phyloP scores from a whole-genome alignment of 2,329 filamentous ascomycete genomes.

The Thermothelomyces thermophilus region DNA sequence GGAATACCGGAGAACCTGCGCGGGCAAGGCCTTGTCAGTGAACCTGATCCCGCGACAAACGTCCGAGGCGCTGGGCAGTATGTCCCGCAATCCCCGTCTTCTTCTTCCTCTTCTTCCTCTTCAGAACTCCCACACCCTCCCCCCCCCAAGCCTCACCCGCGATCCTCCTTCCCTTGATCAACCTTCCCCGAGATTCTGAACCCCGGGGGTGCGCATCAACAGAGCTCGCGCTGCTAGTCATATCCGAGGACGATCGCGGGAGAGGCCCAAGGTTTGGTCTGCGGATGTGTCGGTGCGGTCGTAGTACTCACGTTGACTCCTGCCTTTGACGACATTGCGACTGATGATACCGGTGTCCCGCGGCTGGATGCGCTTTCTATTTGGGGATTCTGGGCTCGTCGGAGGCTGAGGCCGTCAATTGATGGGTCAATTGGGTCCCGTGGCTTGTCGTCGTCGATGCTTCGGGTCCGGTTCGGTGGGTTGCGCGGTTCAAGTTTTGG shows the following conservation, averaged over 20 bases:
- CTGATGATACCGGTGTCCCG: constrained; percentile 7
- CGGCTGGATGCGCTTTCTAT: constrained; percentile 11
- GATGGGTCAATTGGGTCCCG: constrained; percentile 23
- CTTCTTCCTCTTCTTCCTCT: no score
- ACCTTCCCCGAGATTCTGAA: neutral
- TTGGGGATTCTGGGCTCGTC: constrained; percentile 13
- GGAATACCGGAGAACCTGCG: constrained; percentile 91
- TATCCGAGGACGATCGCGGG: neutral
- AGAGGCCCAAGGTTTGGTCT: neutral
- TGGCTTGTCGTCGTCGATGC: constrained; percentile 24
- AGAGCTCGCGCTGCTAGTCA: neutral
- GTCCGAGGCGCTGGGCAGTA: neutral
- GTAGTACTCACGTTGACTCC: constrained; percentile 30
- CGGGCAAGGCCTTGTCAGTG: constrained; percentile 1
- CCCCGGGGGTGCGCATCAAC: no score
- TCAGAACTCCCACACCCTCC: no score
- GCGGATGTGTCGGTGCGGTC: neutral
- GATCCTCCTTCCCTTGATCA: neutral
- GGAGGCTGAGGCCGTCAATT: constrained; percentile 20
- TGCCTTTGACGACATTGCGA: constrained; percentile 29
- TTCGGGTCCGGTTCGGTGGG: constrained; percentile 18
- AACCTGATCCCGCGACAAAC: neutral
- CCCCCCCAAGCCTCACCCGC: neutral
- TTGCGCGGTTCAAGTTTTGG: constrained; percentile 25
- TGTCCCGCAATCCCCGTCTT: constrained; percentile 2